Percentiles rank a stretch among this genome's conserved stretches.
phyloP scores from a whole-genome alignment of 2,329 filamentous ascomycete genomes.

The Colletotrichum spinosum region DNA sequence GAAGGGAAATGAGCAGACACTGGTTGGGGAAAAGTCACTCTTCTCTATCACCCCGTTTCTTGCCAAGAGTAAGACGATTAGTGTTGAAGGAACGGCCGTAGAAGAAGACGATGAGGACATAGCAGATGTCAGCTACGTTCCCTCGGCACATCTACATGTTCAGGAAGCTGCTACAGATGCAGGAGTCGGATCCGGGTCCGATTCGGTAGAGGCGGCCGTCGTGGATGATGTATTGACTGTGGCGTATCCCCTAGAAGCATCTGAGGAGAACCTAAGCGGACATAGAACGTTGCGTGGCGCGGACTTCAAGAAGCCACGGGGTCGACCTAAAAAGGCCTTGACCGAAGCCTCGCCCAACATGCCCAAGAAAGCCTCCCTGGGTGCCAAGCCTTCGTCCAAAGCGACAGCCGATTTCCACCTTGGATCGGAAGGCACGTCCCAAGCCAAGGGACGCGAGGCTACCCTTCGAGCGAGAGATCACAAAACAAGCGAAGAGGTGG shows the following conservation, averaged over 20 bases:
- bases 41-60: slow-evolving; percentile 97
- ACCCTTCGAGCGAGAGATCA: slow-evolving; percentile 45
- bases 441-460: slow-evolving; percentile 42
- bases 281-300: not conserved
- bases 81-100: slow-evolving; percentile 46
- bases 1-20: slow-evolving; percentile 65
- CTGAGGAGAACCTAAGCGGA: slow-evolving; percentile 34
- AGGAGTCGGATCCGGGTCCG: slow-evolving; percentile 25
- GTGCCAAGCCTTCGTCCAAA: too few species aligned
- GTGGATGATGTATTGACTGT: slow-evolving; percentile 12
- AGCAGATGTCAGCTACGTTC: slow-evolving; percentile 36
- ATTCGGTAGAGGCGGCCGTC: not conserved
- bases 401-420: slow-evolving; percentile 25
- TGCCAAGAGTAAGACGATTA: slow-evolving; percentile 74
- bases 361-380: slow-evolving; percentile 39
- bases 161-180: slow-evolving; percentile 14
- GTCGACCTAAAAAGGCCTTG: slow-evolving; percentile 60
- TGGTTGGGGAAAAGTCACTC: slow-evolving; percentile 85
- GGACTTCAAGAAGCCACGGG: slow-evolving; percentile 52
- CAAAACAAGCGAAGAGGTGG: slow-evolving; percentile 27
- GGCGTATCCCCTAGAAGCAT: slow-evolving; percentile 39
- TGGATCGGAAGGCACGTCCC: slow-evolving; percentile 52
- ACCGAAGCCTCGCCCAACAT: slow-evolving; percentile 59
- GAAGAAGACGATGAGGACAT: slow-evolving; percentile 46
- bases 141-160: slow-evolving; percentile 20